Percentiles rank a stretch among this genome's conserved stretches.
phyloP scores from a whole-genome alignment of 345 rosid species.

The Limnanthes douglasii region DNA sequence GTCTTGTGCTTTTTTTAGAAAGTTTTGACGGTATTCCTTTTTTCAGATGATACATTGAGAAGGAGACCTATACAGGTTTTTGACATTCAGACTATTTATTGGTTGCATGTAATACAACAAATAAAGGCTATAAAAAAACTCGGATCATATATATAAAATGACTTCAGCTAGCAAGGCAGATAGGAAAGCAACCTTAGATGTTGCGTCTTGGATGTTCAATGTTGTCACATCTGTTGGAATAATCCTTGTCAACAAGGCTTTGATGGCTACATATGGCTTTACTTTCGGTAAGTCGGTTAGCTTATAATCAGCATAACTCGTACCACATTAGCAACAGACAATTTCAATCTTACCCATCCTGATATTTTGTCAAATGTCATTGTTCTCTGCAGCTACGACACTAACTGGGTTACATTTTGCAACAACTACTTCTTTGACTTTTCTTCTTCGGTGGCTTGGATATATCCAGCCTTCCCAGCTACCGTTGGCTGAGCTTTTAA shows the following conservation, averaged over 20 bases:
- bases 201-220: slow-evolving; percentile 93
- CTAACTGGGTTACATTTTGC: slow-evolving; percentile 96
- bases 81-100: too few relatives aligned
- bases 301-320: background rate
- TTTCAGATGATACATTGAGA: too few relatives aligned
- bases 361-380: slow-evolving; percentile 9
- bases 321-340: too few relatives aligned
- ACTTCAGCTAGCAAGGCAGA: slow-evolving; percentile 56
- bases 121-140: too few relatives aligned
- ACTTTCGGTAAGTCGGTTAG: slow-evolving; percentile 49
- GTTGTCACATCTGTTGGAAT: slow-evolving; percentile 97
- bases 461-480: slow-evolving; percentile 73
- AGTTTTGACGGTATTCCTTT: too few relatives aligned
- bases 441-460: slow-evolving; percentile 67
- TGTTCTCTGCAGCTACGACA: slow-evolving; percentile 70
- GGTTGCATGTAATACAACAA: too few relatives aligned
- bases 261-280: slow-evolving; percentile 92
- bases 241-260: slow-evolving; percentile 87
- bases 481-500: slow-evolving; percentile 63
- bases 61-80: too few relatives aligned
- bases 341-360: slow-evolving; percentile 4
- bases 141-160: slow-evolving; percentile 21
- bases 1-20: too few relatives aligned
- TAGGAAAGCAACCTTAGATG: slow-evolving; percentile 66
- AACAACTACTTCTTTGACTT: slow-evolving; percentile 73